Evolutionary conservation across 148 eudicot species (phyloP).

Genomic region (Rheum nobile): DNA sequence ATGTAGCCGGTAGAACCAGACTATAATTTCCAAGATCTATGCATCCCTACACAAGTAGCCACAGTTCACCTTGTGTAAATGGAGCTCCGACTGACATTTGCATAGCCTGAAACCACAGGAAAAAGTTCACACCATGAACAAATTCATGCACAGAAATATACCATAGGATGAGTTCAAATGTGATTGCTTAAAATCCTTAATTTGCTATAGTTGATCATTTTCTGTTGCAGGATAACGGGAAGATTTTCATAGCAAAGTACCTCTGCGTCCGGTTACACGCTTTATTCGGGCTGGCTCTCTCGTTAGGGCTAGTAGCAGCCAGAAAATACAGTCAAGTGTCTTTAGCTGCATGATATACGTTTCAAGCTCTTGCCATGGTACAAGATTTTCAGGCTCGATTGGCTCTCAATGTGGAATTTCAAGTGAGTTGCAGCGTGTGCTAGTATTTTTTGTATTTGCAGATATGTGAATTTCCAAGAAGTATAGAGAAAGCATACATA

Average conservation of each 20-base stretch:
- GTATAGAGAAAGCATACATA: too few species aligned
- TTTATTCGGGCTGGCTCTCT: constrained; percentile 41
- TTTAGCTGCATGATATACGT: not conserved
- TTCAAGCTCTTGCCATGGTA: not conserved
- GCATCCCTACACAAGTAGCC: too few species aligned
- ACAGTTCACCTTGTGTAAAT: too few species aligned
- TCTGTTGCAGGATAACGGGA: constrained; percentile 39
- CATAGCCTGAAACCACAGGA: too few species aligned
- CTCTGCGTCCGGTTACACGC: constrained; percentile 64
- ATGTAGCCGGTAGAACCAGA: too few species aligned
- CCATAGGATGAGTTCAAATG: not conserved
- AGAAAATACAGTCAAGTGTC: constrained; percentile 19
- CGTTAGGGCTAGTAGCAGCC: constrained; percentile 60
- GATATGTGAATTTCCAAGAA: too few species aligned
- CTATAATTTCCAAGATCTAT: too few species aligned
- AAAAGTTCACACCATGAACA: too few species aligned
- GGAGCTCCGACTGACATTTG: too few species aligned
- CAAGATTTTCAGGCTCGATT: not conserved
- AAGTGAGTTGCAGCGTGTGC: not conserved
- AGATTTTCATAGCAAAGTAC: constrained; percentile 73
- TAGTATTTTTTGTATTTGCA: not conserved
- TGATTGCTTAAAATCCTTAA: not conserved
- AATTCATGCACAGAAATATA: too few species aligned
- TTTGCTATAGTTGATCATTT: not conserved
- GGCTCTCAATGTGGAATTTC: not conserved